Evolutionary conservation across 257 asterid genomes (phyloP).

Genomic region (Rubia yunnanensis): DNA sequence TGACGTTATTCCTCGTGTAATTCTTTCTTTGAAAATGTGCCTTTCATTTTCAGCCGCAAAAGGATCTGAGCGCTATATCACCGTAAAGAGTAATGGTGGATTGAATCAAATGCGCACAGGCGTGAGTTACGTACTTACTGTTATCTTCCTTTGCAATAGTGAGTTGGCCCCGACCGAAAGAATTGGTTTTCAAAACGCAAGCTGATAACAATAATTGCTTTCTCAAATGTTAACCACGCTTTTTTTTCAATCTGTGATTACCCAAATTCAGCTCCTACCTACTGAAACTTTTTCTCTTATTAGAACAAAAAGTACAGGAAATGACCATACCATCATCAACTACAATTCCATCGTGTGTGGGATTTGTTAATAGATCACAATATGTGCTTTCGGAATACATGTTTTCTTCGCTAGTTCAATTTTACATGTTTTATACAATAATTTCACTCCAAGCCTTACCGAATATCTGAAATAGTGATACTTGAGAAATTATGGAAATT

Average conservation of each 20-base stretch:
- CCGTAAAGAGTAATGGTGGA: conserved; percentile 90
- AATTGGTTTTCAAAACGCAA: background rate
- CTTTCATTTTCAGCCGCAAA: conserved; percentile 39
- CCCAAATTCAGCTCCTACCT: background rate
- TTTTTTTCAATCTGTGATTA: background rate
- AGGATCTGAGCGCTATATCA: conserved; percentile 58
- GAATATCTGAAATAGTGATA: background rate
- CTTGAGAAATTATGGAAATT: background rate
- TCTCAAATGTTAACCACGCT: background rate
- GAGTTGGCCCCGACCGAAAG: background rate
- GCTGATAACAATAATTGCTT: background rate
- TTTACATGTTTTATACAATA: background rate
- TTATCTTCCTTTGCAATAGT: conserved; percentile 1
- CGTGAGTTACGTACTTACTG: conserved; percentile 31
- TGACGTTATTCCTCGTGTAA: background rate
- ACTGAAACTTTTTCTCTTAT: background rate
- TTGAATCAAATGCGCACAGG: conserved; percentile 96
- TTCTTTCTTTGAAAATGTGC: conserved; percentile 5
- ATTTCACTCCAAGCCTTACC: background rate
- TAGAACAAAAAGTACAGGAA: background rate
- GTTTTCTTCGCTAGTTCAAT: background rate
- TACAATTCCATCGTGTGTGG: background rate
- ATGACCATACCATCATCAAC: background rate
- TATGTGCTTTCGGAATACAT: background rate
- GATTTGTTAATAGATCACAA: too few relatives aligned